Conservation (phyloP, 306 rosid species). For the Vigna reflexopilosa region DNA sequence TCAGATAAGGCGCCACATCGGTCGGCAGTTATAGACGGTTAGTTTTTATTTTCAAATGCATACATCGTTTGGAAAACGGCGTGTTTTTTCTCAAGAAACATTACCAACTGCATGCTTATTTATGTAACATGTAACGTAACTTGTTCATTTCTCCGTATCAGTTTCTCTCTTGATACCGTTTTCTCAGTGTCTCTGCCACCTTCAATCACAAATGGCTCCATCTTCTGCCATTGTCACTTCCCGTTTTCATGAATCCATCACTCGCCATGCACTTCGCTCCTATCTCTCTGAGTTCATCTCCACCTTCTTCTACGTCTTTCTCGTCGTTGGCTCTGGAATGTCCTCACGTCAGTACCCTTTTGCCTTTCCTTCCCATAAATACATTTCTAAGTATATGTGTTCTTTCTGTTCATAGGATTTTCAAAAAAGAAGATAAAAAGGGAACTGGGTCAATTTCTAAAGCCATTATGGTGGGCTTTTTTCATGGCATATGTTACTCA, state of each 20-base stretch:
- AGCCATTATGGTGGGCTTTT: not conserved
- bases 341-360: slow-evolving; percentile 65
- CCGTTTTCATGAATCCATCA: slow-evolving; percentile 63
- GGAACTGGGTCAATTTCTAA: not conserved
- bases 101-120: slow-evolving; percentile 5
- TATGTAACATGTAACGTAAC: not conserved
- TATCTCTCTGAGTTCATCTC: slow-evolving; percentile 88
- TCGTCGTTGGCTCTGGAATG: slow-evolving; percentile 74
- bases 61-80: slow-evolving; percentile 17
- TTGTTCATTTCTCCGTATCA: too few relatives aligned
- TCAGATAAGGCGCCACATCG: not conserved
- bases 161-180: not conserved
- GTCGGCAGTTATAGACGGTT: slow-evolving; percentile 36
- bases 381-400: too few relatives aligned
- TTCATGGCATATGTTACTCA: not conserved
- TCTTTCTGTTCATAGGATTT: not conserved
- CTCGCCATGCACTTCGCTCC: slow-evolving; percentile 71
- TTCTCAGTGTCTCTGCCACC: not conserved
- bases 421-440: not conserved
- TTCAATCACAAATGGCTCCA: slow-evolving; percentile 56
- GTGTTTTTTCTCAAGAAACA: not conserved
- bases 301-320: slow-evolving; percentile 81
- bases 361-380: not conserved
- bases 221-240: slow-evolving; percentile 51
- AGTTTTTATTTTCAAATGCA: slow-evolving; percentile 38